Percentiles rank a stretch among this genome's conserved stretches.
Evolutionary conservation across 768 basidiomycete species (phyloP).

Genomic region (Termitomyces eurrhizus): DNA sequence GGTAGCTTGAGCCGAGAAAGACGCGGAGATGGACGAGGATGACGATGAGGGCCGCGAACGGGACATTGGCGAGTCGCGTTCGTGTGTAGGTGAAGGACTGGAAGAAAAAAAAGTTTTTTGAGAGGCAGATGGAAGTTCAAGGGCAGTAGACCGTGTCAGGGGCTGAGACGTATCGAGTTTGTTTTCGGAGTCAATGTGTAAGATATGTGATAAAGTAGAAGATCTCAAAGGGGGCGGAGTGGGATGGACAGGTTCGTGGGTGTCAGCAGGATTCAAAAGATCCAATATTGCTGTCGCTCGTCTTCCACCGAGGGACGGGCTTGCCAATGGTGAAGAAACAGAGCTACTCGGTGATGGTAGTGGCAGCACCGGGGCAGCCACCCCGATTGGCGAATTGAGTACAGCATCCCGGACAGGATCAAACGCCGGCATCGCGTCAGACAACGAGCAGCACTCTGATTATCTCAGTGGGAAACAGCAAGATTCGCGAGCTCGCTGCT

Average conservation of each 20-base stretch:
- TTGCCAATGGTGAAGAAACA: slow-evolving; percentile 34
- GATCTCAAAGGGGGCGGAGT: slow-evolving; percentile 32
- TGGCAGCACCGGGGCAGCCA: slow-evolving; percentile 28
- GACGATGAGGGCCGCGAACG: slow-evolving; percentile 35
- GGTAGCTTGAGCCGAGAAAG: slow-evolving; percentile 12
- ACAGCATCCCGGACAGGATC: slow-evolving; percentile 88
- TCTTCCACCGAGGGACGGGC: slow-evolving; percentile 49
- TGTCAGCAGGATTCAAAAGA: slow-evolving; percentile 64
- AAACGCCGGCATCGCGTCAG: slow-evolving; percentile 60
- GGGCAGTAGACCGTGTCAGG: slow-evolving; percentile 21
- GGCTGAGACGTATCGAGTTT: slow-evolving; percentile 30
- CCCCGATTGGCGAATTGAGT: slow-evolving; percentile 67
- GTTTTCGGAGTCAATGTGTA: slow-evolving; percentile 30
- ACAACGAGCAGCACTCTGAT: slow-evolving; percentile 16
- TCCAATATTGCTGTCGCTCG: slow-evolving; percentile 77
- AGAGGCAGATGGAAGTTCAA: slow-evolving; percentile 14
- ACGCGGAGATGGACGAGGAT: slow-evolving; percentile 26
- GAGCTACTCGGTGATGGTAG: slow-evolving; percentile 21
- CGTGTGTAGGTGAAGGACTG: slow-evolving; percentile 21
- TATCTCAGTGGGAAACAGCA: slow-evolving; percentile 9
- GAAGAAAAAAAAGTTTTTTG: slow-evolving; percentile 22
- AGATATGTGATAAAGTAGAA: slow-evolving; percentile 43
- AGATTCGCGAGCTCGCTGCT: slow-evolving; percentile 18
- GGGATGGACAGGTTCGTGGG: slow-evolving; percentile 23
- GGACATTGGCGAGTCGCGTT: slow-evolving; percentile 26